Conservation (phyloP, 495 filamentous ascomycete species). For the Podospora fimiseda region DNA sequence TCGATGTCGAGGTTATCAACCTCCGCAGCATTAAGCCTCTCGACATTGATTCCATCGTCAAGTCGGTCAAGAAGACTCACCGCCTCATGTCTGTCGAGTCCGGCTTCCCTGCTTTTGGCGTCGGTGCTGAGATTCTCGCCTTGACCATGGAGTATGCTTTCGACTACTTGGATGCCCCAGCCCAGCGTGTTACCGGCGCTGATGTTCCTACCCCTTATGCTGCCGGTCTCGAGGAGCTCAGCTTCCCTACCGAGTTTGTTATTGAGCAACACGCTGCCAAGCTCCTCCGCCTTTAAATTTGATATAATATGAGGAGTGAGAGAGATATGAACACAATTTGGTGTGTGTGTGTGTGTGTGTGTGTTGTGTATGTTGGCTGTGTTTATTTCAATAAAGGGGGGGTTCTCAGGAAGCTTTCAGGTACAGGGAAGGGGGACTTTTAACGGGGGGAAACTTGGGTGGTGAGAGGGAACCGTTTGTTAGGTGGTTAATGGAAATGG, state of each 20-base stretch:
- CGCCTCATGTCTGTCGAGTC: constrained; percentile 88
- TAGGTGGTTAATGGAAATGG: background rate
- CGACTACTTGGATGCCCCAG: constrained; percentile 91
- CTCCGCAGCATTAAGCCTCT: constrained; percentile 94
- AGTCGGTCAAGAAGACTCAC: constrained; percentile 97
- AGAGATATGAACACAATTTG: background rate
- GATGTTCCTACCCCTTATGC: constrained; percentile 96
- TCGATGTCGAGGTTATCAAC: constrained; percentile 96
- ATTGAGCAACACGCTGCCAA: constrained; percentile 81
- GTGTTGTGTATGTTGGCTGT: too few relatives aligned
- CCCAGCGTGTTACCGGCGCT: constrained; percentile 87
- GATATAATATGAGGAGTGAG: background rate
- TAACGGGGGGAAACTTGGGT: background rate
- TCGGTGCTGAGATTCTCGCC: constrained; percentile 85
- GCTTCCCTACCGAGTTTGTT: constrained; percentile 78
- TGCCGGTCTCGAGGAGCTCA: constrained; percentile 78
- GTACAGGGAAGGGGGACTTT: too few relatives aligned
- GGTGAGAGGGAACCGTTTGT: background rate
- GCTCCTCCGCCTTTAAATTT: constrained; percentile 60
- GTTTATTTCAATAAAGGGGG: too few relatives aligned
- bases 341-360: background rate
- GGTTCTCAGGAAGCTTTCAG: too few relatives aligned
- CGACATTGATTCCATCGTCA: constrained; percentile 88
- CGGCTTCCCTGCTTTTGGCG: constrained; percentile 91
- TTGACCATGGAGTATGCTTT: constrained; percentile 96